Base-by-base conservation (phyloP, 73 alveolate genomes). In the Stentor coeruleus region DNA sequence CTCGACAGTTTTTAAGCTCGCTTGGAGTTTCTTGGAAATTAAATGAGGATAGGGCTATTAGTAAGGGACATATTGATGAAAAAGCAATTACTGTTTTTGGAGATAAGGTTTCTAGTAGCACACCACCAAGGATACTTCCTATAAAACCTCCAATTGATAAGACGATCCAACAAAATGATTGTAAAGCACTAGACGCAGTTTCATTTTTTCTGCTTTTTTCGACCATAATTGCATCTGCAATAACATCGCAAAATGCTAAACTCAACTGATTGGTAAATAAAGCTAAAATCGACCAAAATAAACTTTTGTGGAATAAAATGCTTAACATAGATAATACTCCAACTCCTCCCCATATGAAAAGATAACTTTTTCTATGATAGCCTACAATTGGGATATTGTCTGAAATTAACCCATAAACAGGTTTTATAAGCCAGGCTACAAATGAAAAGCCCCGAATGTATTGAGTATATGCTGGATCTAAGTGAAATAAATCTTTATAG, bases 141-240 rank as follows among this genome's bases (percentile, higher is more conserved):
- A 66, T 20, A 26, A 66, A 26, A 26, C 42, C 79, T 66, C 79
- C 79, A 66, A 66, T 28, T 1, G 42, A 20, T 11, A 66, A 15
- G 15, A 31, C 37, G 14, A 33, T 26, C 79, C 79, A 66, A 15
- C 42, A 66, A 66, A 66, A 66, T 26, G 79, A 66, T 66, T 66
- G 79, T 26, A 66, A 33, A 33, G 39, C 20, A 20, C 79, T 31
- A 15, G 79, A 66, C 26, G 49, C 79, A 1, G 37, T 40, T 66
- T 20, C 40, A 40, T 66, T 40, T 20, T 66, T 66, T 66, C 79
- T 20, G 11, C 49, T 28, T 40, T 33, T 31, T 66, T 66, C 79
- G n/a, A 66, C 79, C 79, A 66, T 66, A 33, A 66, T 66, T 20
- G 79, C 79, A 66, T 66, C 79, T 0, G 79, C 79, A 2, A 66